These are phyloP conservation scores for Lentinula aciculospora DNA, from an alignment of 768 basidiomycete genomes.

Conservation along the genomic window DNA sequence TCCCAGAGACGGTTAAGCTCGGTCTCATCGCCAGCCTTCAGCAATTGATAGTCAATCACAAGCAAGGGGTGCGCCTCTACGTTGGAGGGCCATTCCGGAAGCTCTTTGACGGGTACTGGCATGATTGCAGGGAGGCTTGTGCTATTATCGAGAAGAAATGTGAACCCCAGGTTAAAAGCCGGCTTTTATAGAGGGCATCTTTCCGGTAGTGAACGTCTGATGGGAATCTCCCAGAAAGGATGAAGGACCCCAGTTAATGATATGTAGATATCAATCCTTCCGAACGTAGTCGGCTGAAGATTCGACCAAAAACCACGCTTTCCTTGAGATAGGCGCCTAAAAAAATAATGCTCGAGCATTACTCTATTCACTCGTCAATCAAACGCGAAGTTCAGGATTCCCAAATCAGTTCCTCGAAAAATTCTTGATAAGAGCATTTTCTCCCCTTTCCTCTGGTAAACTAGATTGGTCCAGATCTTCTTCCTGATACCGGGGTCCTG, in stretches of 20 bases:
- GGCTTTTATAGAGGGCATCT: background rate
- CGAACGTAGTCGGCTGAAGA: background rate
- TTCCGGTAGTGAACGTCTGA: background rate
- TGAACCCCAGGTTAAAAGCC: background rate
- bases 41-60: constrained; percentile 34
- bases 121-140: background rate
- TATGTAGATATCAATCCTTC: background rate
- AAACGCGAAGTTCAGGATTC: too few relatives aligned
- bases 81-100: constrained; percentile 34
- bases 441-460: too few relatives aligned
- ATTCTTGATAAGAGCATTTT: too few relatives aligned
- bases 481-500: background rate
- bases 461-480: too few relatives aligned
- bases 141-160: background rate
- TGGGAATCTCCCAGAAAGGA: background rate
- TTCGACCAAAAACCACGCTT: too few relatives aligned
- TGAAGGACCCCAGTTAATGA: background rate
- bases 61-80: constrained; percentile 36
- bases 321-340: too few relatives aligned
- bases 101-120: constrained; percentile 5
- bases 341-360: too few relatives aligned
- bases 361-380: too few relatives aligned
- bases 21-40: constrained; percentile 24
- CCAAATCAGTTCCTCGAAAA: too few relatives aligned
- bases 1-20: constrained; percentile 36